phyloP scores from a whole-genome alignment of 2,329 filamentous ascomycete genomes.

The Lasiodiplodia hormozganensis region DNA sequence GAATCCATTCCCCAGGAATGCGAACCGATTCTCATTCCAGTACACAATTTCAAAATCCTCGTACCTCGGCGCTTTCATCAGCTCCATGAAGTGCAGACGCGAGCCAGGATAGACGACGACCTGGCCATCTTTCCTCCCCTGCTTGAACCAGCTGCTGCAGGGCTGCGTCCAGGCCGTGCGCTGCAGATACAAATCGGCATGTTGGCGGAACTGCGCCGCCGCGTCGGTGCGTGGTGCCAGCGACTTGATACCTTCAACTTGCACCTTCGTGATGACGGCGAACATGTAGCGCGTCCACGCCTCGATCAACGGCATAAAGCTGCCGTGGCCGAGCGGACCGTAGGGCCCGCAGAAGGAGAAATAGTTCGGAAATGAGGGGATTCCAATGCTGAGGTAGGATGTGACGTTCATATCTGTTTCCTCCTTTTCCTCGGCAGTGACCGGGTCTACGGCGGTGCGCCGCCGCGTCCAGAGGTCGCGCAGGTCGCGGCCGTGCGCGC shows the following conservation, averaged over 20 bases:
- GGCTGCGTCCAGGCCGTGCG: constrained; percentile 57
- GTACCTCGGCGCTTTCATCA: constrained; percentile 46
- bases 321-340: constrained; percentile 35
- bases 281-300: constrained; percentile 41
- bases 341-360: constrained; percentile 51
- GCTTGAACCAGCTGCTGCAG: constrained; percentile 56
- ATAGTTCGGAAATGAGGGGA: constrained; percentile 53
- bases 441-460: constrained; percentile 41
- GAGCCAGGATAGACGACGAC: constrained; percentile 49
- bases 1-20: constrained; percentile 54
- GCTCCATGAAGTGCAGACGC: constrained; percentile 48
- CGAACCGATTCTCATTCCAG: constrained; percentile 49
- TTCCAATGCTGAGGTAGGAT: constrained; percentile 50
- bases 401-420: constrained; percentile 41
- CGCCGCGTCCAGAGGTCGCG: constrained; percentile 49
- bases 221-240: constrained; percentile 48
- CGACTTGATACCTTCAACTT: constrained; percentile 51
- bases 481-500: constrained; percentile 50
- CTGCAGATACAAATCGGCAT: constrained; percentile 56
- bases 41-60: constrained; percentile 54
- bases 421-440: constrained; percentile 29
- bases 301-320: constrained; percentile 51
- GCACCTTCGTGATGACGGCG: background rate
- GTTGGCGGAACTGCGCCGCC: constrained; percentile 47
- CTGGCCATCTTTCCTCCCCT: constrained; percentile 44